Conservation (phyloP, 805 yeast genomes). For the Ogataea trehalophila region DNA sequence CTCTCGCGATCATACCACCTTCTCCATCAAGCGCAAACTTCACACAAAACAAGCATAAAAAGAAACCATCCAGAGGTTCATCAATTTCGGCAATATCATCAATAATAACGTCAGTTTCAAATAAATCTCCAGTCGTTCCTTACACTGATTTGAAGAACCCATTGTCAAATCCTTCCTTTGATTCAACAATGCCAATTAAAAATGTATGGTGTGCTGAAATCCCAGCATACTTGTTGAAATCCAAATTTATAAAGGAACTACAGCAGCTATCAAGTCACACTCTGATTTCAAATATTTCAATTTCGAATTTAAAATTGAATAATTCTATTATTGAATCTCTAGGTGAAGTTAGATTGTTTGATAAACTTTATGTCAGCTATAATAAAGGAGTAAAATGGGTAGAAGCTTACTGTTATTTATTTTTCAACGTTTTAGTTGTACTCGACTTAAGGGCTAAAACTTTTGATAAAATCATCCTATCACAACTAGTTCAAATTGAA, state of each 20-base stretch:
- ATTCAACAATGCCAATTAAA: neutral
- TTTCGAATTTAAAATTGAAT: slow-evolving; percentile 8
- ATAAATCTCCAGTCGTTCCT: slow-evolving; percentile 11
- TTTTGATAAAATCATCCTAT: slow-evolving; percentile 13
- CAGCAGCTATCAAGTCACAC: slow-evolving; percentile 11
- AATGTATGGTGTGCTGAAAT: slow-evolving; percentile 14
- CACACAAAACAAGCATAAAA: slow-evolving; percentile 14
- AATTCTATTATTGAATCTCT: slow-evolving; percentile 17
- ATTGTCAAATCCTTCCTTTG: neutral
- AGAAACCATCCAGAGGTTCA: slow-evolving; percentile 32
- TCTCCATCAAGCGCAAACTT: neutral
- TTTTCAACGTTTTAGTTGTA: slow-evolving; percentile 20
- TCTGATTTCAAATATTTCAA: slow-evolving; percentile 1
- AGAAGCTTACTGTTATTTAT: slow-evolving; percentile 26
- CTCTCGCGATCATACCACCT: slow-evolving; percentile 1
- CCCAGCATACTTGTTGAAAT: slow-evolving; percentile 13
- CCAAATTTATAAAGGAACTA: slow-evolving; percentile 22
- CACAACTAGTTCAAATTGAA: slow-evolving; percentile 12
- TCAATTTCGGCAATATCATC: slow-evolving; percentile 30
- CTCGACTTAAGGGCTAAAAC: slow-evolving; percentile 5
- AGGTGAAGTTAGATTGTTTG: slow-evolving; percentile 29
- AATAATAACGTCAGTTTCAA: slow-evolving; percentile 29
- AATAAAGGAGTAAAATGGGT: slow-evolving; percentile 7
- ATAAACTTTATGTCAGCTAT: slow-evolving; percentile 17
- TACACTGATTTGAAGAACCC: neutral